phyloP scores from a whole-genome alignment of 768 basidiomycete genomes.

The Russula sp. region DNA sequence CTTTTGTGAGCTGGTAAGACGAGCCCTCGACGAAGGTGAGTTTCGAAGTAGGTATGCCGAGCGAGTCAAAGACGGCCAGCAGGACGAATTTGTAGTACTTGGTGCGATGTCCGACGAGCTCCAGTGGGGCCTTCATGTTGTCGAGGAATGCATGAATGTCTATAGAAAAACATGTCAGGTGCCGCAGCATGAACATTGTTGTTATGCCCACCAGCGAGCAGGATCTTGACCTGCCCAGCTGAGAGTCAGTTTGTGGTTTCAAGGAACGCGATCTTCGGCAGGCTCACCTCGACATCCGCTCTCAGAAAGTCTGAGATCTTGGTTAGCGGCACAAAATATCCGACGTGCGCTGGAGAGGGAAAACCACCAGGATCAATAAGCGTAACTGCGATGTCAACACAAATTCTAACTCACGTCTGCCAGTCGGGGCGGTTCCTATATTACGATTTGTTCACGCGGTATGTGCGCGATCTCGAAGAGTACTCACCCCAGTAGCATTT shows the following conservation, averaged over 20 bases:
- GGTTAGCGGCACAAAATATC: constrained; percentile 91
- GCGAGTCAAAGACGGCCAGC: constrained; percentile 76
- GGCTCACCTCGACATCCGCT: constrained; percentile 79
- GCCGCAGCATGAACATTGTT: neutral
- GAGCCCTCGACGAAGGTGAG: constrained; percentile 86
- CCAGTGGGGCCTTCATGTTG: constrained; percentile 92
- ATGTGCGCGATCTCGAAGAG: constrained; percentile 5
- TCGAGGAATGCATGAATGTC: constrained; percentile 98
- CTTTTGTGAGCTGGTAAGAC: constrained; percentile 84
- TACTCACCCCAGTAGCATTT: constrained; percentile 91
- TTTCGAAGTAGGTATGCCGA: constrained; percentile 86
- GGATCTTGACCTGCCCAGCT: constrained; percentile 58
- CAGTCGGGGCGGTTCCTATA: constrained; percentile 88
- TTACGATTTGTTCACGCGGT: neutral
- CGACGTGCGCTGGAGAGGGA: constrained; percentile 82
- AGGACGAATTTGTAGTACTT: constrained; percentile 88
- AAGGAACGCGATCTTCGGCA: constrained; percentile 28
- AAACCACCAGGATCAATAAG: neutral
- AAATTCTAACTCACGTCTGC: constrained; percentile 66
- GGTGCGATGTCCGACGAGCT: constrained; percentile 82
- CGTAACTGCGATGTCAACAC: neutral
- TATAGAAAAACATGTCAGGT: constrained; percentile 35
- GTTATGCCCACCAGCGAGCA: constrained; percentile 63
- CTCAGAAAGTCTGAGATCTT: constrained; percentile 96
- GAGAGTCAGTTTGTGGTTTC: constrained; percentile 26